Evolutionary conservation across 2,329 filamentous ascomycete species (phyloP).

Genomic region (Penicillium sp.): DNA sequence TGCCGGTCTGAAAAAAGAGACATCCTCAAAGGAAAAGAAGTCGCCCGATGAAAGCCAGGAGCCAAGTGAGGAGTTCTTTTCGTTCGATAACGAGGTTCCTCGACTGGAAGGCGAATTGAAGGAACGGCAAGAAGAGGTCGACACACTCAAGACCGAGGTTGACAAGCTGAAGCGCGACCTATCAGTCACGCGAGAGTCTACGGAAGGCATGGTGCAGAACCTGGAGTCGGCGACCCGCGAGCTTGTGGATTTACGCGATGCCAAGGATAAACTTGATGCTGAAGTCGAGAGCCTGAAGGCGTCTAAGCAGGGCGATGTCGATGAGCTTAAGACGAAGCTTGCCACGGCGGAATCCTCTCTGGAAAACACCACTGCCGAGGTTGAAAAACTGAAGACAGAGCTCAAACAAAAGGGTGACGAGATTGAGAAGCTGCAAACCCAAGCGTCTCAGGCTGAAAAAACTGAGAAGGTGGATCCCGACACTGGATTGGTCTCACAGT

Average conservation of each 20-base stretch:
- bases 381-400: slow-evolving; percentile 37
- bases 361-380: slow-evolving; percentile 27
- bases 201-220: slow-evolving; percentile 61
- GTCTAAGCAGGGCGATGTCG: slow-evolving; percentile 41
- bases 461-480: slow-evolving; percentile 21
- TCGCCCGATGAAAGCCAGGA: slow-evolving; percentile 27
- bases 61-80: slow-evolving; percentile 75
- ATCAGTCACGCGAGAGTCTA: slow-evolving; percentile 67
- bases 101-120: slow-evolving; percentile 73
- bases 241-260: slow-evolving; percentile 55
- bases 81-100: slow-evolving; percentile 82
- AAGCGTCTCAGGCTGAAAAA: slow-evolving; percentile 25
- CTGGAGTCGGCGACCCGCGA: slow-evolving; percentile 67
- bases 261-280: slow-evolving; percentile 49
- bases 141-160: slow-evolving; percentile 67
- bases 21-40: slow-evolving; percentile 10
- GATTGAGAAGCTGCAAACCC: slow-evolving; percentile 36
- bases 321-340: slow-evolving; percentile 43
- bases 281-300: slow-evolving; percentile 48
- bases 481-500: slow-evolving; percentile 28
- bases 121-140: slow-evolving; percentile 67
- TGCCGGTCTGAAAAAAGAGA: slow-evolving; percentile 50
- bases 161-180: slow-evolving; percentile 67
- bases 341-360: slow-evolving; percentile 32
- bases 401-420: slow-evolving; percentile 43